These are phyloP conservation scores for Didymella segeticola DNA, from an alignment of 2,329 filamentous ascomycete species.

Conservation along the genomic window DNA sequence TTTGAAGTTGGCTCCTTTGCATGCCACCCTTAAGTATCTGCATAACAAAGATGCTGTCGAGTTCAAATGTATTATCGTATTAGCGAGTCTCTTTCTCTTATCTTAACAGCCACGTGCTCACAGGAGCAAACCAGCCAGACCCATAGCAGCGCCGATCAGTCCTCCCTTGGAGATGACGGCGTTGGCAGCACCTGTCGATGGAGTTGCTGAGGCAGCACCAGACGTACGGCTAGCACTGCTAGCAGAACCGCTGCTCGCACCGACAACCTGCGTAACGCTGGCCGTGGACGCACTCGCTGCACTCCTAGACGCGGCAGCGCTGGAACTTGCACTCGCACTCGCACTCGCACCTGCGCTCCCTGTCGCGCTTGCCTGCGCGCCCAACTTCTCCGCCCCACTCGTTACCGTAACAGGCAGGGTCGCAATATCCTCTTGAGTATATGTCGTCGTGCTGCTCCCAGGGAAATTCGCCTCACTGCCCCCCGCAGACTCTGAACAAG, in stretches of 20 bases:
- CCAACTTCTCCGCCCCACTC: conserved; percentile 26
- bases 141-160: too few relatives aligned
- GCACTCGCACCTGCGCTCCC: neutral
- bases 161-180: neutral
- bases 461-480: conserved; percentile 36
- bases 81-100: too few relatives aligned
- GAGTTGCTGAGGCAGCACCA: conserved; percentile 1
- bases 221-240: conserved; percentile 3
- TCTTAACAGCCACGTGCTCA: too few relatives aligned
- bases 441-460: conserved; percentile 29
- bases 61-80: too few relatives aligned
- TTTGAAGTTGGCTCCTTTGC: neutral
- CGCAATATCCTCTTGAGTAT: conserved; percentile 11
- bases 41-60: too few relatives aligned
- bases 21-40: too few relatives aligned
- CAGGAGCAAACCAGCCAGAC: too few relatives aligned
- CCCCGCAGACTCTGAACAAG: conserved; percentile 30
- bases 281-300: conserved; percentile 7
- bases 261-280: conserved; percentile 4
- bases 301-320: conserved; percentile 4
- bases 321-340: conserved; percentile 3
- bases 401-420: conserved; percentile 20
- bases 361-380: conserved; percentile 8
- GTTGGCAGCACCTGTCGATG: conserved; percentile 18
- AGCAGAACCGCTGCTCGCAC: neutral